phyloP scores from a whole-genome alignment of 495 filamentous ascomycete genomes.

The Aspergillus conjunctus region DNA sequence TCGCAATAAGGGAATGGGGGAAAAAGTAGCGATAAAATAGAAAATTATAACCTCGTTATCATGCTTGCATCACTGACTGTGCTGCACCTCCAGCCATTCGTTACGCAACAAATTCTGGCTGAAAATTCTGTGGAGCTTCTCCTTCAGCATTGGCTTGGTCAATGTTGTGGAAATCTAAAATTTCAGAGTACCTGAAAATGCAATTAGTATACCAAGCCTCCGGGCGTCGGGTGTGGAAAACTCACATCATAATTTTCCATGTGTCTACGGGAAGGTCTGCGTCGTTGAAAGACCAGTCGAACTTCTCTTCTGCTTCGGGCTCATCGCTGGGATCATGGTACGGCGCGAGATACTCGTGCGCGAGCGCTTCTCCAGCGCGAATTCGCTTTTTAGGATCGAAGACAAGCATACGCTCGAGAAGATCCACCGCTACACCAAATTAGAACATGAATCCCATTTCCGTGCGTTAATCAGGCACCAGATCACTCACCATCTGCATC shows the following conservation, averaged over 20 bases:
- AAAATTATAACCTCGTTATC: slow-evolving; percentile 25
- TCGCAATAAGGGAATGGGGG: slow-evolving; percentile 11
- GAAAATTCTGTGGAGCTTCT: slow-evolving; percentile 39
- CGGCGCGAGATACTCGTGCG: slow-evolving; percentile 89
- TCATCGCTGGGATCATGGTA: slow-evolving; percentile 98
- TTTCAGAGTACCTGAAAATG: slow-evolving; percentile 88
- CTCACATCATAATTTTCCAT: slow-evolving; percentile 99
- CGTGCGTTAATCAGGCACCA: background rate
- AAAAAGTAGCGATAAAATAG: slow-evolving; percentile 2
- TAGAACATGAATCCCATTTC: slow-evolving; percentile 13
- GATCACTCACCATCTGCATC: slow-evolving; percentile 77
- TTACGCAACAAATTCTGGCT: slow-evolving; percentile 26
- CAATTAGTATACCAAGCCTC: slow-evolving; percentile 22
- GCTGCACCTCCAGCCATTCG: slow-evolving; percentile 16
- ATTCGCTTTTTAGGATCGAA: slow-evolving; percentile 94
- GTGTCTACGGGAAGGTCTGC: slow-evolving; percentile 96
- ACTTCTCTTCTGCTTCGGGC: slow-evolving; percentile 94
- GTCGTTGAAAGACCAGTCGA: slow-evolving; percentile 99
- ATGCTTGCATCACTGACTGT: slow-evolving; percentile 21
- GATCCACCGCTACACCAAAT: slow-evolving; percentile 72
- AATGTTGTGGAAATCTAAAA: slow-evolving; percentile 97
- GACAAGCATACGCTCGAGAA: slow-evolving; percentile 95
- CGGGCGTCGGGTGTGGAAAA: background rate
- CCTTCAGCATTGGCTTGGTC: slow-evolving; percentile 56
- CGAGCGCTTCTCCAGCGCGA: slow-evolving; percentile 78